These are phyloP conservation scores for Chlorencoelia australis DNA, from an alignment of 2,329 filamentous ascomycete species.

Conservation along the genomic window DNA sequence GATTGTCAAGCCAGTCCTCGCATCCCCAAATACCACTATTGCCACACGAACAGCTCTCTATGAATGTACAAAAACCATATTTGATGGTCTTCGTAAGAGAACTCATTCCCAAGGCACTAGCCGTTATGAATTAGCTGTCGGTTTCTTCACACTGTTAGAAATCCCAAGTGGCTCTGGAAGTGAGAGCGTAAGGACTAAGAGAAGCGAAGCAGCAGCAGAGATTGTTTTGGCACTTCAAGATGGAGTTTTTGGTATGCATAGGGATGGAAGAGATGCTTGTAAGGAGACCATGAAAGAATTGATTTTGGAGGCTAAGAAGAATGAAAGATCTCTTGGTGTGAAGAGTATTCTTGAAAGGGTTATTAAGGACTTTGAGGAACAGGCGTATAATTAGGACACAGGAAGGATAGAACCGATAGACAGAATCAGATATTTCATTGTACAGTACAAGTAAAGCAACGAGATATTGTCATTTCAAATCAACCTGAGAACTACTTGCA, in stretches of 20 bases:
- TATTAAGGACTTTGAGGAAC: conserved; percentile 15
- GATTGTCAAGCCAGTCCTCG: conserved; percentile 14
- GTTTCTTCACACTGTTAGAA: conserved; percentile 22
- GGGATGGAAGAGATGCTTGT: conserved; percentile 15
- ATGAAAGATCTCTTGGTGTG: conserved; percentile 23
- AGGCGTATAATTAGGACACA: not conserved
- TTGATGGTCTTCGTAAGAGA: conserved; percentile 22
- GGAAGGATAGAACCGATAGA: not conserved
- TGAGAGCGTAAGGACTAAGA: conserved; percentile 25
- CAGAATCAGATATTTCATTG: not conserved
- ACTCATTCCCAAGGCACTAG: conserved; percentile 13
- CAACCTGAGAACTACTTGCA: too few relatives aligned
- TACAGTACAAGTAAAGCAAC: not conserved
- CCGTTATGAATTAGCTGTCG: conserved; percentile 15
- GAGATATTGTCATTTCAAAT: too few relatives aligned
- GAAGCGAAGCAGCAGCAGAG: conserved; percentile 25
- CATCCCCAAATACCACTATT: conserved; percentile 22
- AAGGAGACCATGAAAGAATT: conserved; percentile 16
- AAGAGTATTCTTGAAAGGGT: conserved; percentile 18
- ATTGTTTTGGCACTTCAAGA: conserved; percentile 19
- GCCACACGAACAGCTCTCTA: conserved; percentile 23
- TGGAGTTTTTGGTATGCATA: conserved; percentile 22
- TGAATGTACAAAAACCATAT: conserved; percentile 22
- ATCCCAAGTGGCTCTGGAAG: conserved; percentile 23
- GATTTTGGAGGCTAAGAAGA: conserved; percentile 15